Evolutionary conservation across 768 basidiomycete species (phyloP).

Genomic region (Lactarius vividus): DNA sequence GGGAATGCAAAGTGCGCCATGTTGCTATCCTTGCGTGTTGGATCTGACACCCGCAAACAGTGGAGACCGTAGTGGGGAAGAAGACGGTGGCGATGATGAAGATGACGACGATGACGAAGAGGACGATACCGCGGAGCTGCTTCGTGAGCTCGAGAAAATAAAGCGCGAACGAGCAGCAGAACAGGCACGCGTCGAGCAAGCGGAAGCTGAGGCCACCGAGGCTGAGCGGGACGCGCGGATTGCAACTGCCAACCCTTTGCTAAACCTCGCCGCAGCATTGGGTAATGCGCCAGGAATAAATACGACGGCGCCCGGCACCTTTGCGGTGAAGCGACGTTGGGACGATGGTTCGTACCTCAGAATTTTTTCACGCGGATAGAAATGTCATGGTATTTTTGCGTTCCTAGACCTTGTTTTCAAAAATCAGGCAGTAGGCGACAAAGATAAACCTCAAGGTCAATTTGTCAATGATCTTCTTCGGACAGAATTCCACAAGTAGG

Average conservation of each 20-base stretch:
- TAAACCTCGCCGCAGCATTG: constrained; percentile 89
- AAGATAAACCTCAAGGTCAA: constrained; percentile 59
- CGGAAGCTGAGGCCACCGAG: constrained; percentile 59
- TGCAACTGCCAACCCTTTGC: constrained; percentile 81
- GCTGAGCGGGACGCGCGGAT: constrained; percentile 76
- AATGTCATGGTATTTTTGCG: neutral
- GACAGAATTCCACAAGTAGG: constrained; percentile 91
- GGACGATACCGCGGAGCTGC: constrained; percentile 88
- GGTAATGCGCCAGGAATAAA: constrained; percentile 73
- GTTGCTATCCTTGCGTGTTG: no score
- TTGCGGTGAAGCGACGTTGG: constrained; percentile 92
- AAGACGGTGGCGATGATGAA: constrained; percentile 45
- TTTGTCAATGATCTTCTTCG: constrained; percentile 96
- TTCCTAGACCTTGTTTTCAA: constrained; percentile 90
- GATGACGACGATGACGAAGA: constrained; percentile 67
- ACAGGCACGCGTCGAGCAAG: constrained; percentile 76
- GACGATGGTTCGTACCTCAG: constrained; percentile 69
- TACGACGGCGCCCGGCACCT: constrained; percentile 75
- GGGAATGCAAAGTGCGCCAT: constrained; percentile 5
- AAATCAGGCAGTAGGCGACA: constrained; percentile 85
- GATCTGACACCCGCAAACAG: neutral
- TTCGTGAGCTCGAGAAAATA: constrained; percentile 98
- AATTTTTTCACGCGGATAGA: neutral
- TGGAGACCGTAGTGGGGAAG: constrained; percentile 29
- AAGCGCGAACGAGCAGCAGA: constrained; percentile 95